A percentile compares a stretch with the other conserved stretches of the same genome.
phyloP scores from a whole-genome alignment of 2,329 filamentous ascomycete genomes.

The Graphilbum ipis-grandicollis region DNA sequence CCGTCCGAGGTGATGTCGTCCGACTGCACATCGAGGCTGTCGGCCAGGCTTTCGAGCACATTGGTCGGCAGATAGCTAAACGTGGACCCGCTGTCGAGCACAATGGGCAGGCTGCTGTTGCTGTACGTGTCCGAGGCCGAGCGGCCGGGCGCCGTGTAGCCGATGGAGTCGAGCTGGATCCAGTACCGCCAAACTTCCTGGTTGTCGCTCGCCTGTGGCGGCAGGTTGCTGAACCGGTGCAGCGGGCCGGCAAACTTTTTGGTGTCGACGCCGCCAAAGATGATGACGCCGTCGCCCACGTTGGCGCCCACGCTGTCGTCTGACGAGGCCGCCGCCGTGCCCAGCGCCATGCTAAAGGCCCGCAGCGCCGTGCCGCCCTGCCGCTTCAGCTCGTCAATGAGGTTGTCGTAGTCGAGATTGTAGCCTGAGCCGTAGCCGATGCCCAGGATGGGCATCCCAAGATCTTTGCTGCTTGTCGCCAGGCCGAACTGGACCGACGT shows the following conservation, averaged over 20 bases:
- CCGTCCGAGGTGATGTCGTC: slow-evolving; percentile 22
- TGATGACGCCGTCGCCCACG: slow-evolving; percentile 9
- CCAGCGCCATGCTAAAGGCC: slow-evolving; percentile 12
- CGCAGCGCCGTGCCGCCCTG: slow-evolving; percentile 11
- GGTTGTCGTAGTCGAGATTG: slow-evolving; percentile 14
- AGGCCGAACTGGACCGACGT: slow-evolving; percentile 18
- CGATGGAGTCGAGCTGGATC: slow-evolving; percentile 15
- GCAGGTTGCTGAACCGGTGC: slow-evolving; percentile 23
- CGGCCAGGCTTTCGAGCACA: slow-evolving; percentile 24
- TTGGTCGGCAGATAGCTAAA: slow-evolving; percentile 25
- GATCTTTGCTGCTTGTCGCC: slow-evolving; percentile 12
- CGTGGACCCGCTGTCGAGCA: slow-evolving; percentile 35
- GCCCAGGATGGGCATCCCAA: slow-evolving; percentile 16
- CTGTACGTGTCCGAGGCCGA: slow-evolving; percentile 49
- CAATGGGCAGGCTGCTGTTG: slow-evolving; percentile 10
- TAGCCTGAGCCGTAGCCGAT: slow-evolving; percentile 23
- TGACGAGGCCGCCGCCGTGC: slow-evolving; percentile 30
- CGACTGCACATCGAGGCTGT: slow-evolving; percentile 18
- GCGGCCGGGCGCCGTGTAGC: slow-evolving; percentile 25
- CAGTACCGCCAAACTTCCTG: slow-evolving; percentile 15
- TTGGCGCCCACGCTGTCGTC: slow-evolving; percentile 25
- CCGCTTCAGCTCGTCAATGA: slow-evolving; percentile 13
- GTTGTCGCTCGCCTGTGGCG: slow-evolving; percentile 13
- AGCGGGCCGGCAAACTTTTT: slow-evolving; percentile 27
- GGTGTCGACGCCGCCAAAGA: slow-evolving; percentile 23